Percentiles rank a stretch among this genome's conserved stretches.
Conservation (phyloP, 352 stramenopile genomes). For the Lagenidium giganteum region DNA sequence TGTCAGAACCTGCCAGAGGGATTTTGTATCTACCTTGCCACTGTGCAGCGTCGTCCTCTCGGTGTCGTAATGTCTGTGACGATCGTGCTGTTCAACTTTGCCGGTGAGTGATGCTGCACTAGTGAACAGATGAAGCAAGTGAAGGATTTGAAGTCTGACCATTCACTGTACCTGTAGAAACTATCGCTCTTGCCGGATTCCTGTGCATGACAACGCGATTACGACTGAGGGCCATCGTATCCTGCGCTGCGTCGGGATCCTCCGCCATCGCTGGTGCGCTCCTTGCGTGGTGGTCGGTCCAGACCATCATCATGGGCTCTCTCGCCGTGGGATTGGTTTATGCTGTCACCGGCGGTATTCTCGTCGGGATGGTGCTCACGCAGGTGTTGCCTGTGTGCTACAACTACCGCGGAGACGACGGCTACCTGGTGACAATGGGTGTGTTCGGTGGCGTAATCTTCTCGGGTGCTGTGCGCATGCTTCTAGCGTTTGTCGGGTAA, state of each 20-base stretch:
- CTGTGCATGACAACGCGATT: too few species aligned
- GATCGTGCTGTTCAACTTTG: constrained; percentile 17
- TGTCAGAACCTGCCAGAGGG: constrained; percentile 18
- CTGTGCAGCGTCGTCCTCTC: constrained; percentile 6
- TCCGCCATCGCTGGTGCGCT: too few species aligned
- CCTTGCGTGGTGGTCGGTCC: constrained; percentile 11
- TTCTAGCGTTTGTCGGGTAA: constrained; percentile 17
- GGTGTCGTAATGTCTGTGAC: constrained; percentile 17
- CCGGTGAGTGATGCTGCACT: constrained; percentile 10
- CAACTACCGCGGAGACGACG: constrained; percentile 16
- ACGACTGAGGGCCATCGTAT: too few species aligned
- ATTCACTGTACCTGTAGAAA: too few species aligned
- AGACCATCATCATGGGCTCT: constrained; percentile 2
- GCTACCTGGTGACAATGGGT: constrained; percentile 7
- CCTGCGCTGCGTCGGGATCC: too few species aligned
- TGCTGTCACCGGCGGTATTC: constrained; percentile 7
- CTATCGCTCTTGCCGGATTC: too few species aligned
- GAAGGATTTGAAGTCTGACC: too few species aligned
- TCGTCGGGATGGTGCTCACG: constrained; percentile 15
- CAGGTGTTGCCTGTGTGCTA: constrained; percentile 21
- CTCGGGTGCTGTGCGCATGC: constrained; percentile 8
- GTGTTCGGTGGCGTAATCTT: constrained; percentile 16
- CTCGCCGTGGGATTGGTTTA: constrained; percentile 11
- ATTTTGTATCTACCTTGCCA: constrained; percentile 15
- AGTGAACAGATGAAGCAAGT: too few species aligned